Evolutionary conservation across 768 basidiomycete genomes (phyloP).

Genomic region (Mycena belliarum): DNA sequence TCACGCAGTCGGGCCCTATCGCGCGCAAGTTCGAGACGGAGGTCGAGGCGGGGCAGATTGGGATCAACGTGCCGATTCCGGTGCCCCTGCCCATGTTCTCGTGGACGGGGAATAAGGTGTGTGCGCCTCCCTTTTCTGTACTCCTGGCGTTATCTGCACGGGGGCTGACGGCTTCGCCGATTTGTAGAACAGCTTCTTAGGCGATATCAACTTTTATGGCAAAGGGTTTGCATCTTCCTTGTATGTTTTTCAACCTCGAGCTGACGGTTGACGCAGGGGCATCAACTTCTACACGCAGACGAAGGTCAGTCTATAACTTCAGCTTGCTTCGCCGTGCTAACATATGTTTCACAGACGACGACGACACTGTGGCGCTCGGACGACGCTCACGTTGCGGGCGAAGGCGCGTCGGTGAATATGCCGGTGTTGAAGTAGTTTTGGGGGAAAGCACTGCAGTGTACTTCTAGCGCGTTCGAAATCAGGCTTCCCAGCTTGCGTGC

Average conservation of each 20-base stretch:
- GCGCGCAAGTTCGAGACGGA: conserved; percentile 89
- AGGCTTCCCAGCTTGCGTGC: no score
- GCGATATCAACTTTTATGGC: conserved; percentile 93
- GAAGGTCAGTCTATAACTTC: conserved; percentile 65
- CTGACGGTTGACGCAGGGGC: conserved; percentile 48
- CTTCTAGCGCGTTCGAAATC: no score
- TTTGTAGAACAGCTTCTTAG: conserved; percentile 58
- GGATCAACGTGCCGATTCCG: conserved; percentile 90
- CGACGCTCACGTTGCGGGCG: conserved; percentile 66
- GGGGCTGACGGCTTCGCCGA: background rate
- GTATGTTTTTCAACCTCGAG: background rate
- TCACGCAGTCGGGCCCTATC: conserved; percentile 96
- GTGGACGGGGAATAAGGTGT: conserved; percentile 90
- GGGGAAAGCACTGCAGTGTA: no score
- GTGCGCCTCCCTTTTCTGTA: conserved; percentile 14
- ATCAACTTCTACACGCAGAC: conserved; percentile 96
- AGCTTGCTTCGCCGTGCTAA: background rate
- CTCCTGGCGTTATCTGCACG: background rate
- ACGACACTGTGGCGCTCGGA: conserved; percentile 92
- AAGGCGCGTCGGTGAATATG: conserved; percentile 80
- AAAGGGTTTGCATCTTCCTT: conserved; percentile 54
- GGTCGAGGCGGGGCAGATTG: conserved; percentile 90
- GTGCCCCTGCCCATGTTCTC: conserved; percentile 93
- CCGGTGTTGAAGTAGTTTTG: conserved; percentile 41
- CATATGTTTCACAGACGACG: conserved; percentile 58